A percentile compares a stretch with the other conserved stretches of the same genome.
These are phyloP conservation scores for Mycena leptocephala DNA, from an alignment of 768 basidiomycete genomes.

Conservation along the genomic window DNA sequence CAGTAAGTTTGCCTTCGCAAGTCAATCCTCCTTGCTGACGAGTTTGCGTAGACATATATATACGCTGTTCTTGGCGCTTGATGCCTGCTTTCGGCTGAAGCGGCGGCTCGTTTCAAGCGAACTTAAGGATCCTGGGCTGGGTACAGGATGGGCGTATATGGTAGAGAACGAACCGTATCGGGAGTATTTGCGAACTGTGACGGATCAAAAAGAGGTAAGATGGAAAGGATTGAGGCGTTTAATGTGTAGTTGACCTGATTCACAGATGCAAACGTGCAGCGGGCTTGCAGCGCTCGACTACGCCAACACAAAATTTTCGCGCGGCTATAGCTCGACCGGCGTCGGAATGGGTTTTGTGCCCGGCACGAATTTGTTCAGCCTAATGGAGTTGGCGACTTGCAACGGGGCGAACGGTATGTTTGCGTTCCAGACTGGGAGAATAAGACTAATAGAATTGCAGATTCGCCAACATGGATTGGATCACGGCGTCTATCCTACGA, in stretches of 20 bases:
- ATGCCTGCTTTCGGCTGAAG: conserved; percentile 40
- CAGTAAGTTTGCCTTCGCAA: conserved; percentile 22
- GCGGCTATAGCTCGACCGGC: no score
- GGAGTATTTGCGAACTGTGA: conserved; percentile 25
- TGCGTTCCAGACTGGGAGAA: not conserved
- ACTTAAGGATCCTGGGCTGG: no score
- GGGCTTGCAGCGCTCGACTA: no score
- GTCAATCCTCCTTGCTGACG: not conserved
- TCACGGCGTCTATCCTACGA: no score
- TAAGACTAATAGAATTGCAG: no score
- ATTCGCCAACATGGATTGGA: no score
- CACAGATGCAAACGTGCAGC: not conserved
- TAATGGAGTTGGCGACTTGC: not conserved
- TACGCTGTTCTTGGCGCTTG: conserved; percentile 39
- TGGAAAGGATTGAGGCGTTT: not conserved
- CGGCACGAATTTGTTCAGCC: no score
- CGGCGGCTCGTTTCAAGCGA: not conserved
- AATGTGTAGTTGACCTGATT: not conserved
- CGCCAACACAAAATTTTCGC: no score
- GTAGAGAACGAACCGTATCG: conserved; percentile 23
- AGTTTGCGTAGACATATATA: conserved; percentile 37
- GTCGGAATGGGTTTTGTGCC: no score
- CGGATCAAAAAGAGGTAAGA: conserved; percentile 17
- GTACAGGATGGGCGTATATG: conserved; percentile 26
- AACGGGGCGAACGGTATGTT: not conserved